A percentile compares a stretch with the other conserved stretches of the same genome.
Conservation (phyloP, 306 rosid genomes). For the Trifolium dubium region DNA sequence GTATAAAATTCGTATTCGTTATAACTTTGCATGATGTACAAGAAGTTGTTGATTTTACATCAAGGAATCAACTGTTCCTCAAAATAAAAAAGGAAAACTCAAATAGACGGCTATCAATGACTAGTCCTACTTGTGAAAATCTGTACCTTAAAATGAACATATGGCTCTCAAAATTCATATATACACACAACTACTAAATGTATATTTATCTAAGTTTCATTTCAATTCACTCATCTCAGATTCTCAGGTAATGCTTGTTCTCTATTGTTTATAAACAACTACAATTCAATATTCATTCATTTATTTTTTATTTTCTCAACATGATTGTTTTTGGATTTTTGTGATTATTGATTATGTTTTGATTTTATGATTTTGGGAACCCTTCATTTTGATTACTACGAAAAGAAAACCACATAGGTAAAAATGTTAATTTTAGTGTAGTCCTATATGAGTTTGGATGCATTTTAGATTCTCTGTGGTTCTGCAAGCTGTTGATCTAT, state of each 20-base stretch:
- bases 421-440: neutral
- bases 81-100: neutral
- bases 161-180: conserved; percentile 17
- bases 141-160: conserved; percentile 14
- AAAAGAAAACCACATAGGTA: neutral
- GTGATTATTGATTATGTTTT: conserved; percentile 6
- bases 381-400: conserved; percentile 1
- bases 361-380: conserved; percentile 9
- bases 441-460: neutral
- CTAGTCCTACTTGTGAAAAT: neutral
- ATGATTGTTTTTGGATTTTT: conserved; percentile 12
- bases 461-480: neutral
- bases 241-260: conserved; percentile 30
- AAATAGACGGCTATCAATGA: conserved; percentile 18
- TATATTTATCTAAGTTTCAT: neutral
- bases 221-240: neutral
- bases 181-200: neutral
- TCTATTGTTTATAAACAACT: neutral
- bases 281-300: neutral
- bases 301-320: neutral
- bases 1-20: too few relatives aligned
- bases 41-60: too few relatives aligned
- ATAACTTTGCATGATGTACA: too few relatives aligned
- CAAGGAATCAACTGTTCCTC: too few relatives aligned
- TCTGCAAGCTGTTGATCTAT: neutral